A percentile compares a stretch with the other conserved stretches of the same genome.
phyloP scores from a whole-genome alignment of 1,139 yeast genomes.

The Suhomyces bolitotheri region DNA sequence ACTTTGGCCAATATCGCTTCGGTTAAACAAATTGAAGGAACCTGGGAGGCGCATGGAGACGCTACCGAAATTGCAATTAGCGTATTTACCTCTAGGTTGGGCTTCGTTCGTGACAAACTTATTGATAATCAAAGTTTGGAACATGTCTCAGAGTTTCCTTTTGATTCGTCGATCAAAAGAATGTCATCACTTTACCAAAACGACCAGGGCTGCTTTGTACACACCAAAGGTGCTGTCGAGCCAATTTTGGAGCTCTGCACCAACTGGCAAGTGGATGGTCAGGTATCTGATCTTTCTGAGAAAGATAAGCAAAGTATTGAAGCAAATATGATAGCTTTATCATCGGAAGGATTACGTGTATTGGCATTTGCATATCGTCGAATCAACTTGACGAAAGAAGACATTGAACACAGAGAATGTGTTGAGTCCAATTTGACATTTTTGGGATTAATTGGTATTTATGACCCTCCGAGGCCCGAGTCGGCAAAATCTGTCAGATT shows the following conservation, averaged over 20 bases:
- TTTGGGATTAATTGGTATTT: constrained; percentile 74
- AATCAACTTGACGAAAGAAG: constrained; percentile 19
- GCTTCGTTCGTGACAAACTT: constrained; percentile 46
- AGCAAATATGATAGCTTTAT: constrained; percentile 59
- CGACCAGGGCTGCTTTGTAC: constrained; percentile 38
- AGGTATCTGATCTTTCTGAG: constrained; percentile 38
- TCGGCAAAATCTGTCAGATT: constrained; percentile 64
- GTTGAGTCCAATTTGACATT: constrained; percentile 61
- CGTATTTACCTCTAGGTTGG: constrained; percentile 63
- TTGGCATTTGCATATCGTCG: constrained; percentile 63
- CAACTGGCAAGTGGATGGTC: constrained; percentile 49
- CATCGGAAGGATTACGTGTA: constrained; percentile 72
- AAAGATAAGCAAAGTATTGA: constrained; percentile 47
- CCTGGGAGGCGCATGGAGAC: constrained; percentile 80
- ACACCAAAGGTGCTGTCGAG: constrained; percentile 81
- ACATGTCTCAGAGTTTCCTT: constrained; percentile 70
- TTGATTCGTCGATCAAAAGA: constrained; percentile 74
- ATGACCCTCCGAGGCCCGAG: constrained; percentile 81
- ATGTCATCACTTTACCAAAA: constrained; percentile 64
- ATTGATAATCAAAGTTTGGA: constrained; percentile 33
- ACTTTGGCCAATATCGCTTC: constrained; percentile 74
- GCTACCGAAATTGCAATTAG: constrained; percentile 85
- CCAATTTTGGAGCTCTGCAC: constrained; percentile 60
- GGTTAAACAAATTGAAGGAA: constrained; percentile 41
- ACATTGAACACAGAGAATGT: constrained; percentile 42